These are phyloP conservation scores for Leccinum arenicola DNA, from an alignment of 768 basidiomycete genomes.

Conservation along the genomic window DNA sequence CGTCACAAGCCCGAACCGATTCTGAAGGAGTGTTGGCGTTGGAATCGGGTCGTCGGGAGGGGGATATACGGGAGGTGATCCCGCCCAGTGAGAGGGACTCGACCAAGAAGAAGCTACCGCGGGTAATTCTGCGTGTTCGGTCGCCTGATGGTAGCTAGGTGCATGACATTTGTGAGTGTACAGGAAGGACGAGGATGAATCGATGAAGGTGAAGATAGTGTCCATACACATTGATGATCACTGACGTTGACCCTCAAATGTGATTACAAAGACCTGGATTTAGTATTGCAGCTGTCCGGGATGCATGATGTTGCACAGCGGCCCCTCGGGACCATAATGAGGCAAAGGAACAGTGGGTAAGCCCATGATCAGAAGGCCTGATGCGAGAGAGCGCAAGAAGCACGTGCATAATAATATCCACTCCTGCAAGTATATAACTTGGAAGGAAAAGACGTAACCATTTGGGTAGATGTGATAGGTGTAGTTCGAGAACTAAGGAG, in stretches of 20 bases:
- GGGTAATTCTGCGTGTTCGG: constrained; percentile 53
- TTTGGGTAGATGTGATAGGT: too few species aligned
- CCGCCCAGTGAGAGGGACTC: constrained; percentile 3
- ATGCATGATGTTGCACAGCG: too few species aligned
- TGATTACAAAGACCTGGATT: too few species aligned
- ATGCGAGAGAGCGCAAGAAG: too few species aligned
- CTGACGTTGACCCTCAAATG: too few species aligned
- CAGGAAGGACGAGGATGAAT: neutral
- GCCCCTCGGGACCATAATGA: too few species aligned
- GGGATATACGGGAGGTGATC: neutral
- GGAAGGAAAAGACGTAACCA: too few species aligned
- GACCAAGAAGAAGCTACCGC: constrained; percentile 50
- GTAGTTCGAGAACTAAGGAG: too few species aligned
- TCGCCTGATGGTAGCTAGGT: constrained; percentile 24
- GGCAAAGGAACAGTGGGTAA: too few species aligned
- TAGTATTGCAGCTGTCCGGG: too few species aligned
- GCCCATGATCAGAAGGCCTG: too few species aligned
- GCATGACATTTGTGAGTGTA: neutral
- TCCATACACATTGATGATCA: neutral
- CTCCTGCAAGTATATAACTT: too few species aligned
- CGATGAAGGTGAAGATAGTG: neutral
- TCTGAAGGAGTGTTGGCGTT: neutral
- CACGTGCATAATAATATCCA: neutral
- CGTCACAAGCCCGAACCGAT: neutral
- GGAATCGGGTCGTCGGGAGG: neutral